These are phyloP conservation scores for Seminavis robusta DNA, from an alignment of 108 stramenopile species.

Conservation along the genomic window DNA sequence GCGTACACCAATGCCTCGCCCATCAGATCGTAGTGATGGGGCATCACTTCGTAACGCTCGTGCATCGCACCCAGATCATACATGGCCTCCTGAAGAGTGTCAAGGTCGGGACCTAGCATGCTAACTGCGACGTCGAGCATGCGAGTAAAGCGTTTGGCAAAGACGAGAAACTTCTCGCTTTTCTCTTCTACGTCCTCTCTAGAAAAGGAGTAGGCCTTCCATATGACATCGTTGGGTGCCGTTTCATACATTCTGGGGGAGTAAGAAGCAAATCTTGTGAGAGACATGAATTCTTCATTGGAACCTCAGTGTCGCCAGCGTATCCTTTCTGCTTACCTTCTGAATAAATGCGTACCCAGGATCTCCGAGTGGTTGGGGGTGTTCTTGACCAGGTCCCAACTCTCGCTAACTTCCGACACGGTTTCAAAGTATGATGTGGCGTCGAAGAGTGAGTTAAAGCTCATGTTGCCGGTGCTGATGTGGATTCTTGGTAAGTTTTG, in stretches of 20 bases:
- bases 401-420: slow-evolving; percentile 3
- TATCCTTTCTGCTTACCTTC: slow-evolving; percentile 11
- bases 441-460: too few relatives aligned
- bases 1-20: slow-evolving; percentile 15
- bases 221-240: background rate
- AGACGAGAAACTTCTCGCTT: slow-evolving; percentile 4
- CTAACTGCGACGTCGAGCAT: slow-evolving; percentile 18
- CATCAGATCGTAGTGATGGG: slow-evolving; percentile 16
- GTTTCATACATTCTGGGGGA: background rate
- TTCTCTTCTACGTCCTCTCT: slow-evolving; percentile 4
- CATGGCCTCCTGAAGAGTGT: slow-evolving; percentile 5
- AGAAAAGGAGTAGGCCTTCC: too few relatives aligned
- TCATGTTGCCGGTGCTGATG: too few relatives aligned
- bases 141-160: slow-evolving; percentile 9
- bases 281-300: too few relatives aligned
- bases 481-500: too few relatives aligned
- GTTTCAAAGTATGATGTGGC: slow-evolving; percentile 10
- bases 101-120: slow-evolving; percentile 29
- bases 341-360: slow-evolving; percentile 2
- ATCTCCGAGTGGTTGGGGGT: background rate
- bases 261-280: too few relatives aligned
- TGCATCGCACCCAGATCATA: slow-evolving; percentile 14
- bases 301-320: background rate
- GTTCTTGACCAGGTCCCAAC: slow-evolving; percentile 2
- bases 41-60: slow-evolving; percentile 14